Percentiles rank a stretch among this genome's conserved stretches.
Conservation (phyloP, 139 green algal genomes). For the Chara braunii region DNA sequence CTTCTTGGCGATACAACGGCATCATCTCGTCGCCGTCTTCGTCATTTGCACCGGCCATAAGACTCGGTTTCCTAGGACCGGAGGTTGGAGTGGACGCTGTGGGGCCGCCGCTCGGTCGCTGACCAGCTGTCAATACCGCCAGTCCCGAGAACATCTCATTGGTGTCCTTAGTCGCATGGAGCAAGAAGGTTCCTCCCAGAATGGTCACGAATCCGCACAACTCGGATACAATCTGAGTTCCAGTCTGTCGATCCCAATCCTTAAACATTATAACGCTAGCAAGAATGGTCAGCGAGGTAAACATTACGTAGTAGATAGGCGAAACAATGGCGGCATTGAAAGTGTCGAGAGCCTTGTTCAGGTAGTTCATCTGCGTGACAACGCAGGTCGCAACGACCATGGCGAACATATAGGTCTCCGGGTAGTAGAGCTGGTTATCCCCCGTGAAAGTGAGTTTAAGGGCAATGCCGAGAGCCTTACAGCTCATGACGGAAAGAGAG, state of each 20-base stretch:
- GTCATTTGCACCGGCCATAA: not conserved
- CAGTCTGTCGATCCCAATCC: conserved; percentile 61
- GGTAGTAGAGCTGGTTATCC: conserved; percentile 69
- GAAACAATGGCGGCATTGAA: conserved; percentile 97
- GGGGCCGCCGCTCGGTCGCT: too few species aligned
- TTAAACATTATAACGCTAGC: conserved; percentile 65
- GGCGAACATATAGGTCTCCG: conserved; percentile 38
- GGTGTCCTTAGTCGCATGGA: conserved; percentile 71
- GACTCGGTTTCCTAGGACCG: too few species aligned
- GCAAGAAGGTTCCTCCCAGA: conserved; percentile 80
- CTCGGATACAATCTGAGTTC: conserved; percentile 63
- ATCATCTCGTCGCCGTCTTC: not conserved
- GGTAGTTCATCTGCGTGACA: conserved; percentile 93
- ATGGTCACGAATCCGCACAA: conserved; percentile 89
- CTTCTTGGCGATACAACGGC: not conserved
- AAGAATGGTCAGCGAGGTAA: conserved; percentile 83
- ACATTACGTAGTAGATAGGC: conserved; percentile 98
- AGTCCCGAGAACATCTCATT: not conserved
- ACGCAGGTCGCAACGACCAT: conserved; percentile 72
- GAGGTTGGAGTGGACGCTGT: too few species aligned
- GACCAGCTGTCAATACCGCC: too few species aligned
- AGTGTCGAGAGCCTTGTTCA: conserved; percentile 92
- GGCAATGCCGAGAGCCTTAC: conserved; percentile 92
- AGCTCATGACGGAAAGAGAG: conserved; percentile 79
- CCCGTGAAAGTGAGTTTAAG: conserved; percentile 90